Base-by-base conservation (phyloP, 2,329 filamentous ascomycete species). In the Paecilomyces dactylethromorphus region DNA sequence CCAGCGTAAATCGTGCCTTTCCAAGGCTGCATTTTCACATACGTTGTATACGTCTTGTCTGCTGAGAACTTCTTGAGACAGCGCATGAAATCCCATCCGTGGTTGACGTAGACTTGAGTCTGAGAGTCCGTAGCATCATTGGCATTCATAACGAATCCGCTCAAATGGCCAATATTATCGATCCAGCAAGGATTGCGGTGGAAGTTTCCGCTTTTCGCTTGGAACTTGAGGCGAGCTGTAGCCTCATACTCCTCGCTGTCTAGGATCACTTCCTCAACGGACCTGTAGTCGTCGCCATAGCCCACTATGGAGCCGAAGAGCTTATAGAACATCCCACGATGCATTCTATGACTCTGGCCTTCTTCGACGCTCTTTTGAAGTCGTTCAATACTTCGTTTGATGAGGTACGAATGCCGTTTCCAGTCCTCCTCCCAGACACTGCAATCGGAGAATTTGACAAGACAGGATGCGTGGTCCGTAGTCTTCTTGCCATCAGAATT, bases 241-340 rank as follows among this genome's bases (percentile, higher is more conserved):
- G 82, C 82, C 64, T 85, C 82, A 32, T 81, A 82, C 56, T 79
- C 73, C 58, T 80, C 78, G 59, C 81, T 80, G 66, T 84, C 81
- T 11, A 85, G 75, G 55, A 84, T 82, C 54, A 85, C 82, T 65
- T 84, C 82, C 53, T 82, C 76, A 74, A 85, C 85, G 55, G 81
- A 82, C 57, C 81, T 79, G 71, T 82, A 85, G 65, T 80, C 82
- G 59, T 79, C 76, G 59, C 81, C 78, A 64, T 85, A 85, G 55
- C 79, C 80, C 39, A 85, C 83, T 32, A 85, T 74, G 56, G 81
- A 78, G 67, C 81, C 81, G 76, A 85, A 85, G 56, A 88, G 81
- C 76, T 92, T 92, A 81, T 94, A 94, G 13, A 88, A 87, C 77
- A 92, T 84, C 33, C 88, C 88, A 26, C 88, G 85, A 55, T 88